Evolutionary conservation across 106 monocot species (phyloP).

Genomic region (Platanthera zijinensis): DNA sequence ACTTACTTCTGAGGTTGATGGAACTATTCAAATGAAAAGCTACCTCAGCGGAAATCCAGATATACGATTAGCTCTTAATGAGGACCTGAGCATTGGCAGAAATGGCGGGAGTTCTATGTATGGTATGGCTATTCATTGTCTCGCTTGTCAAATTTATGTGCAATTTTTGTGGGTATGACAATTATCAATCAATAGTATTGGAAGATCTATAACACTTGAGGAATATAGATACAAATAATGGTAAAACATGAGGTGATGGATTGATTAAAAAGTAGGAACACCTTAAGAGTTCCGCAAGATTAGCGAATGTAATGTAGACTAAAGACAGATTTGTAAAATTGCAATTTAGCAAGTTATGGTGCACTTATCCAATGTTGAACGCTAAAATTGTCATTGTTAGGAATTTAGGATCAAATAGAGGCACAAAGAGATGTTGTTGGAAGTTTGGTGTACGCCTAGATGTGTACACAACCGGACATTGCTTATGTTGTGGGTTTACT

Average conservation of each 20-base stretch:
- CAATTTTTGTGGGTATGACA: not conserved
- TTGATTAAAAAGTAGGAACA: too few species aligned
- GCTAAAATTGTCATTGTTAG: not conserved
- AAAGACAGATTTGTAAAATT: not conserved
- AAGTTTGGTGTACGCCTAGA: too few species aligned
- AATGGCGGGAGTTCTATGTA: slow-evolving; percentile 45
- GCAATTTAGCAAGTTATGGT: not conserved
- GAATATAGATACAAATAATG: too few species aligned
- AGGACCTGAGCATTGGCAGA: slow-evolving; percentile 87
- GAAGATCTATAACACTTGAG: not conserved
- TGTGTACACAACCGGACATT: too few species aligned
- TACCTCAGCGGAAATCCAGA: slow-evolving; percentile 95
- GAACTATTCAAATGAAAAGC: slow-evolving; percentile 99
- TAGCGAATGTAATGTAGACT: not conserved
- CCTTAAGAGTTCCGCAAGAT: too few species aligned
- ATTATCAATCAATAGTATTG: not conserved
- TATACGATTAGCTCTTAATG: slow-evolving; percentile 92
- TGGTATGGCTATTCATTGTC: slow-evolving; percentile 34
- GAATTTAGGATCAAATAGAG: too few species aligned
- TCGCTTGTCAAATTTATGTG: not conserved
- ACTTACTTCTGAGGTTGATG: slow-evolving; percentile 98
- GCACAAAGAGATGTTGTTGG: too few species aligned
- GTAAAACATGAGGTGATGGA: too few species aligned
- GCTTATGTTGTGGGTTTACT: too few species aligned
- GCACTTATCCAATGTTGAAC: not conserved